Evolutionary conservation across 331 rosid genomes (phyloP).

Genomic region (Malus hybrid): DNA sequence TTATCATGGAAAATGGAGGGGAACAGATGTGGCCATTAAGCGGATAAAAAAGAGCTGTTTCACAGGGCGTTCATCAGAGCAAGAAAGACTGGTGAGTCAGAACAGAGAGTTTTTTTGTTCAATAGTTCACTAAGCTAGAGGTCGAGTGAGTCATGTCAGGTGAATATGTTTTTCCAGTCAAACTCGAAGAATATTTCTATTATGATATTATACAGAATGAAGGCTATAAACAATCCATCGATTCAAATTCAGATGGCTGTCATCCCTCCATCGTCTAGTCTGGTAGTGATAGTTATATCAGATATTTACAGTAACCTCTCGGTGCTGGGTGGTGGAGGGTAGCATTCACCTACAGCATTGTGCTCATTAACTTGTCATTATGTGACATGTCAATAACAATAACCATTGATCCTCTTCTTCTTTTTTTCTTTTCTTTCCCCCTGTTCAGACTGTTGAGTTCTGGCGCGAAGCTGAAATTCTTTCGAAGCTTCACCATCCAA

Average conservation of each 20-base stretch:
- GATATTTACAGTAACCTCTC: background rate
- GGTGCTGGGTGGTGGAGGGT: background rate
- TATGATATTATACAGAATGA: background rate
- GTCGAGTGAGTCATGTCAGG: background rate
- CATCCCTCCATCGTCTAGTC: background rate
- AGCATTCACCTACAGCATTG: background rate
- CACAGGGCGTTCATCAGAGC: conserved; percentile 56
- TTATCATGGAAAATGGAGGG: conserved; percentile 15
- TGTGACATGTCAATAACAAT: background rate
- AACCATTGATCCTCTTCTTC: background rate
- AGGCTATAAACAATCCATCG: background rate
- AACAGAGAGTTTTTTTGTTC: background rate
- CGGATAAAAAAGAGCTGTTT: conserved; percentile 85
- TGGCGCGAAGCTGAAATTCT: conserved; percentile 81
- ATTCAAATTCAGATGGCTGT: background rate
- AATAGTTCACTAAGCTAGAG: background rate
- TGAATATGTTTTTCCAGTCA: background rate
- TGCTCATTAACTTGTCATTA: background rate
- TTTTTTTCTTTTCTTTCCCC: background rate
- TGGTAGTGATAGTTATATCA: background rate
- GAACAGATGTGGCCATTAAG: conserved; percentile 91
- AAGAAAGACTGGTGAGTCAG: conserved; percentile 44
- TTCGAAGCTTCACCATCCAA: conserved; percentile 78
- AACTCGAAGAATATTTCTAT: background rate
- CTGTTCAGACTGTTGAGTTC: conserved; percentile 32